Percentiles rank a stretch among this genome's conserved stretches.
These are phyloP conservation scores for Solanum pinnatisectum DNA, from an alignment of 257 asterid genomes.

Conservation along the genomic window DNA sequence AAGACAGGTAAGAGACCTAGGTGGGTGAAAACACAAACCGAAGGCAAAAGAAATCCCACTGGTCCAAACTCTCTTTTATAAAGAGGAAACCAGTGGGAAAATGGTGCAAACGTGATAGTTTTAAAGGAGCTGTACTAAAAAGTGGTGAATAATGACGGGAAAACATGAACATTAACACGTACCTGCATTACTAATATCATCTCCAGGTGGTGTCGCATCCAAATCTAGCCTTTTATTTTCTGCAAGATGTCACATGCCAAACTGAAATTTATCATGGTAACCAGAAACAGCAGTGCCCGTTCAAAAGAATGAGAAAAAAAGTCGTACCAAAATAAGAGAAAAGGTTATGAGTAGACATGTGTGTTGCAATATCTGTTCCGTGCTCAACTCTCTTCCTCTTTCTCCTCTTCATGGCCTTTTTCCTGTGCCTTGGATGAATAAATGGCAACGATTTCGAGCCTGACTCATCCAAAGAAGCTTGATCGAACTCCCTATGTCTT, in stretches of 20 bases:
- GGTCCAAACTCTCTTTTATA: neutral
- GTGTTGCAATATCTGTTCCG: conserved; percentile 36
- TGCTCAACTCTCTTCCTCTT: conserved; percentile 64
- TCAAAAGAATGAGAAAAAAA: conserved; percentile 4
- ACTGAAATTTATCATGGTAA: neutral
- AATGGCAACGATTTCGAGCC: conserved; percentile 55
- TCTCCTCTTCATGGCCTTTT: conserved; percentile 53
- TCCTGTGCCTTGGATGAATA: conserved; percentile 22
- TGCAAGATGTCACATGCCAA: conserved; percentile 24
- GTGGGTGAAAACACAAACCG: neutral
- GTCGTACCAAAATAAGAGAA: conserved; percentile 54
- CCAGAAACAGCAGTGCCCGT: neutral
- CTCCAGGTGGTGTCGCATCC: conserved; percentile 45
- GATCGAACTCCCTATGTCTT: conserved; percentile 35
- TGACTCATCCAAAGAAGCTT: conserved; percentile 27
- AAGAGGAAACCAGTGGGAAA: neutral
- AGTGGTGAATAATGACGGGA: neutral
- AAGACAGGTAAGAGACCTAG: neutral
- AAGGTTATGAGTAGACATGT: conserved; percentile 62
- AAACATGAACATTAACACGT: neutral
- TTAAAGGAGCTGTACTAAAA: neutral
- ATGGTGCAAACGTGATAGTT: neutral
- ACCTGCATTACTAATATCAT: conserved; percentile 64
- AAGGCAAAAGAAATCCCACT: neutral
- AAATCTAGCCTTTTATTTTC: conserved; percentile 54